Evolutionary conservation across 208 protist genomes (phyloP), one percentile per base, ranked within the genome.

Genomic region (Leishmania gerbilli): DNA sequence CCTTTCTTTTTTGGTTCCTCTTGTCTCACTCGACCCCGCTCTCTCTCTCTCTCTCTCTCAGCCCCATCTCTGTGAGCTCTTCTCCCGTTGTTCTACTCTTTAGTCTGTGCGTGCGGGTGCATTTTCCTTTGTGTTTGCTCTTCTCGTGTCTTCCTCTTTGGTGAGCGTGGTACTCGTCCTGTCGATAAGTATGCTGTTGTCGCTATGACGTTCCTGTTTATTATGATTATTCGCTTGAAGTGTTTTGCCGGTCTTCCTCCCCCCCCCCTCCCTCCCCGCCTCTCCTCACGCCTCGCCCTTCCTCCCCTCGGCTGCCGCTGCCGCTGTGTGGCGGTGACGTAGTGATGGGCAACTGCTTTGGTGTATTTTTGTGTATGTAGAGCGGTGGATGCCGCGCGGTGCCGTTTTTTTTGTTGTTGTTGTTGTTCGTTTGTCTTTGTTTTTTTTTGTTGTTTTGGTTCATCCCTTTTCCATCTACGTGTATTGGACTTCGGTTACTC

Each of bases 61-160:
- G 6, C 19, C 67, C 42, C 42, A 47, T 19, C 34, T 49, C 40
- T 71, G 67, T 47, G 67, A 47, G 67, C 76, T 37, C 67, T 56
- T 74, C 24, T 72, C 34, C 56, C 21, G 17, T 76, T 81, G 19
- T 77, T 71, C 64, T 51, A 51, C 27, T 45, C 27, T 72, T 49
- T 78, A 9, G 37, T 27, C 34, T 55, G 51, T 75, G 34, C 42
- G 56, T 53, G 42, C 60, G 31, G 72, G n/a, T 62, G 42, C 42
- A 9, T 47, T 47, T 47, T 47, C n/a, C 27, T 76, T 45, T 58
- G 49, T 51, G 45, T 56, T 71, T 34, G 27, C 74, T 58, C 21
- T 40, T 45, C 53, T 15, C 45, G 17, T 51, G 8, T 71, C 42
- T 56, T n/a, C 34, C 27, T 8, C 58, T 11, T 31, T 2, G 58